A percentile compares a stretch with the other conserved stretches of the same genome.
phyloP scores from a whole-genome alignment of 192 early-diverging fungal species.

The Spizellomyces punctatus region DNA sequence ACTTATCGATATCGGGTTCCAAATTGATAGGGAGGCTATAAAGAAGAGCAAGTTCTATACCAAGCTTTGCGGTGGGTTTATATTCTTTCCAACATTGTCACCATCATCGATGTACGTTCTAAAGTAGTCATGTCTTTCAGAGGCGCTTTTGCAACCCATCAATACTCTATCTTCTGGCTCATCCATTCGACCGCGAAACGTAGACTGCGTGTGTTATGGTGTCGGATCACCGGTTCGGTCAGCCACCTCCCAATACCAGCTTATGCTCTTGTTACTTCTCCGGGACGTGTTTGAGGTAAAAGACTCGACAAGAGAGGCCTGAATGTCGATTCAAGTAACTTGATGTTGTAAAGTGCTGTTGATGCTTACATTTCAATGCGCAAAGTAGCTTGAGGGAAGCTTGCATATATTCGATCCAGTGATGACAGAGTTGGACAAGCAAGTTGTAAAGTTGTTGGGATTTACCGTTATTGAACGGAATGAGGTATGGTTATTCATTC shows the following conservation, averaged over 20 bases:
- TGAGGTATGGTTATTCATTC: slow-evolving; percentile 23
- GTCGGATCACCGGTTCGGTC: not conserved
- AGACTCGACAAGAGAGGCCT: not conserved
- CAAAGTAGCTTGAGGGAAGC: not conserved
- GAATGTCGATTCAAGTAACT: not conserved
- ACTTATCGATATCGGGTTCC: too few relatives aligned
- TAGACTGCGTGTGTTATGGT: not conserved
- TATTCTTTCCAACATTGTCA: too few relatives aligned
- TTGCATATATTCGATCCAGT: slow-evolving; percentile 40
- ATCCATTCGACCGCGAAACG: too few relatives aligned
- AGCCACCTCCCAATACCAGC: slow-evolving; percentile 7
- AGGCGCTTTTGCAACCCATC: too few relatives aligned
- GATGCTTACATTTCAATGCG: not conserved
- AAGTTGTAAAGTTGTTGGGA: slow-evolving; percentile 10
- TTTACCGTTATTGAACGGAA: slow-evolving; percentile 21
- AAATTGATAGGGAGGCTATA: too few relatives aligned
- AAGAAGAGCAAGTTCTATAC: too few relatives aligned
- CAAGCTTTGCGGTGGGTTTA: too few relatives aligned
- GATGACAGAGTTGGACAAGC: slow-evolving; percentile 22
- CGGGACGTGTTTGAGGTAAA: slow-evolving; percentile 20
- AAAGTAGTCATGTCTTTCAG: too few relatives aligned
- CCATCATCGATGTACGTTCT: too few relatives aligned
- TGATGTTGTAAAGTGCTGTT: not conserved
- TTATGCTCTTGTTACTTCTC: slow-evolving; percentile 28
- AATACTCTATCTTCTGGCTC: too few relatives aligned